Base-by-base conservation (phyloP, 305 asterid species). In the Vinca major region DNA sequence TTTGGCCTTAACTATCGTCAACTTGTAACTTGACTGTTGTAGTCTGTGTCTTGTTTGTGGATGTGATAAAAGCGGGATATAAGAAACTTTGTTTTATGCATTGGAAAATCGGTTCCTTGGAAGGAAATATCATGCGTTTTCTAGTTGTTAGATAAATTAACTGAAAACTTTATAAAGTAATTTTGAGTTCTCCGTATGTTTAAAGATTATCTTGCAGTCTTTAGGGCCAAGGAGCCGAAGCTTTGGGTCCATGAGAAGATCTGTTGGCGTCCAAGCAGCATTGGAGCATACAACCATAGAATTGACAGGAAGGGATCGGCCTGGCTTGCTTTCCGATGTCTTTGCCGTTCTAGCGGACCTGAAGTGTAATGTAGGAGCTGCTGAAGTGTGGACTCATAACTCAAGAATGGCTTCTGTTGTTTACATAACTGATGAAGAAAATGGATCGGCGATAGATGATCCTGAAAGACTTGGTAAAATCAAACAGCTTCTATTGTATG, bases 361-460 rank as follows among this genome's bases (percentile, higher is more conserved):
- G 3, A 88, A 86, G 65, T 87, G 93, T 21, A 92, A 90, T 44
- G 82, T 90, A 39, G 94, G 78, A 9, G 88, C 87, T 11, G 92
- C 96, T 0, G 95, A 92, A 82, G 92, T 88, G 5, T 90, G 97
- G 98, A 90, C 98, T n/a, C 98, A 92, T 63, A 90, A 90, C 77
- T 81, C 95, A 26, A 81, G 98, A 79, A 86, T 92, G 92, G 98
- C 97, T 10, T 83, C 98, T 0, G 88, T 90, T 14, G 83, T 90
- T 48, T 85, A 86, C 77, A 87, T 92, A 62, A 88, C 91, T 0
- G 96, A 92, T 17, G 89, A 86, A 70, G 69, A 63, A 11, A 84
- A 41, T 11, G 86, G 90, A 52, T 63, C 66, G n/a, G 80, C 89
- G 1, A 86, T 90, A 43, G 78, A 76, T 6, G 95, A 88, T 63